Percentiles rank a stretch among this genome's conserved stretches.
These are phyloP conservation scores for Exophiala phaeomuriformis DNA, from an alignment of 2,329 filamentous ascomycete species.

Conservation along the genomic window DNA sequence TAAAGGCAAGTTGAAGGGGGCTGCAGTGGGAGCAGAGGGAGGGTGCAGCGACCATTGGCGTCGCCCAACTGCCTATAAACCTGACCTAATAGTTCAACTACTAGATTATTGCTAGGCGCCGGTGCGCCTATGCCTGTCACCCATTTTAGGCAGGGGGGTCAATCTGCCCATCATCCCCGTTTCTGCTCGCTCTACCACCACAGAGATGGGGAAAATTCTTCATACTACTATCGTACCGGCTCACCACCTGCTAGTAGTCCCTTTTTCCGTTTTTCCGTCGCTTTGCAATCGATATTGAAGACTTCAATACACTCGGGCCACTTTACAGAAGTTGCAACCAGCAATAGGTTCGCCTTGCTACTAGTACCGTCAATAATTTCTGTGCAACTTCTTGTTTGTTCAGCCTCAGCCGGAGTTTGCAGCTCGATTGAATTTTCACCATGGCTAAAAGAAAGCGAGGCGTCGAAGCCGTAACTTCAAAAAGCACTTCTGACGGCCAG, in stretches of 20 bases:
- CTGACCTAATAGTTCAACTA: not conserved
- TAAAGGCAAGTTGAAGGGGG: slow-evolving; percentile 3
- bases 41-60: not conserved
- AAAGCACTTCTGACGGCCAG: slow-evolving; percentile 13
- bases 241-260: not conserved
- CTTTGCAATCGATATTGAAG: not conserved
- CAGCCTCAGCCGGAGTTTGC: not conserved
- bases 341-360: too few species aligned
- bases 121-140: not conserved
- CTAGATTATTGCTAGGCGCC: not conserved
- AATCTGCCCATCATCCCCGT: not conserved
- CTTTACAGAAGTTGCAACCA: too few species aligned
- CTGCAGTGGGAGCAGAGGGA: not conserved
- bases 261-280: not conserved
- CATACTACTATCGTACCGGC: too few species aligned
- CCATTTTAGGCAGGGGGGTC: not conserved
- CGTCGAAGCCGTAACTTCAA: slow-evolving; percentile 8
- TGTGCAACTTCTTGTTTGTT: too few species aligned
- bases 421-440: not conserved
- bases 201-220: too few species aligned
- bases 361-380: too few species aligned
- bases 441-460: slow-evolving; percentile 44
- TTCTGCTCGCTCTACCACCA: not conserved
- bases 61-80: not conserved
- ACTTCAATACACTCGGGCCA: too few species aligned